phyloP scores from a whole-genome alignment of 1,284 basidiomycete species.

The Papiliotrema fonsecae region DNA sequence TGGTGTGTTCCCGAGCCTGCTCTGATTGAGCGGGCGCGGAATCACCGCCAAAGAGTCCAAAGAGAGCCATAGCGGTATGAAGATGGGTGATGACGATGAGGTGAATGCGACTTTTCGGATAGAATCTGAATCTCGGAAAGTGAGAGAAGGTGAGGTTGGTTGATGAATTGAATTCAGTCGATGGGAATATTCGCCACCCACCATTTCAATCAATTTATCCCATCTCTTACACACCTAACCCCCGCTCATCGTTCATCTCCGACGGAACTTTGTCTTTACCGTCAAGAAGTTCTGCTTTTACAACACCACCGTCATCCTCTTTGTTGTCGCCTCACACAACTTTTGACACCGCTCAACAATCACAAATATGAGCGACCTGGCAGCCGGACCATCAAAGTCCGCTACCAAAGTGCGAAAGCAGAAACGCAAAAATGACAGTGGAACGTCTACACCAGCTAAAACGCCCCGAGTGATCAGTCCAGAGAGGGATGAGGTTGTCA shows the following conservation, averaged over 20 bases:
- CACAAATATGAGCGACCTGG: background rate
- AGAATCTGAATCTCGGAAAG: background rate
- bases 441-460: conserved; percentile 18
- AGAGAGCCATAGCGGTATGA: conserved; percentile 41
- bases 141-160: background rate
- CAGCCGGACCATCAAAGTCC: conserved; percentile 8
- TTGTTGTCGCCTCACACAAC: background rate
- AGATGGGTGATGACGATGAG: background rate
- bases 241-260: background rate
- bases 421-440: conserved; percentile 14
- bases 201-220: background rate
- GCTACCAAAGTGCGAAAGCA: conserved; percentile 6
- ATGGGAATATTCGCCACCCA: conserved; percentile 2
- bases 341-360: background rate
- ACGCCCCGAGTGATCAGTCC: conserved; percentile 13
- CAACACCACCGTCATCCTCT: no score
- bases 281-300: conserved; percentile 1
- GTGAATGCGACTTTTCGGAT: background rate
- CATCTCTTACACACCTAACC: background rate
- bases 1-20: conserved; percentile 23
- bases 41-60: conserved; percentile 36
- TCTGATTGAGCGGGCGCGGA: conserved; percentile 9
- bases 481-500: conserved; percentile 10
- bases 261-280: background rate
- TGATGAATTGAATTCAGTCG: background rate